Evolutionary conservation across 306 rosid genomes (phyloP), one percentile per base, ranked within the genome.

Genomic region (Acacia melanoxylon): DNA sequence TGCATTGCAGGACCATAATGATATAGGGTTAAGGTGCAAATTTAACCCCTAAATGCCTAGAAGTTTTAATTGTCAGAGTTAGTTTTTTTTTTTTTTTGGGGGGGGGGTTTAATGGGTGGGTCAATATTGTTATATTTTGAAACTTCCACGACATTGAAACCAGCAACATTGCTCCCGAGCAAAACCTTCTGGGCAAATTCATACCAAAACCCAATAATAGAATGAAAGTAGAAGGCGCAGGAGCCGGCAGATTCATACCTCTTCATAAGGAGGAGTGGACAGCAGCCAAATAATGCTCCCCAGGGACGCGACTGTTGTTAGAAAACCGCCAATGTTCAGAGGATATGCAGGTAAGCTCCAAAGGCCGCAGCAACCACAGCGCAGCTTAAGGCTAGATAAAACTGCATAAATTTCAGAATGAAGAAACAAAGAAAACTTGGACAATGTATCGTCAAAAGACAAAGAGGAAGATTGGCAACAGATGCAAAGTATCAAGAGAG

Each of bases 271-370:
- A 69, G 92, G 89, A 4, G 86, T 87, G 1, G 89, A 76, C 42
- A 93, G 54, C 58, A 95, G 80, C 99, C 98, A 95, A 62, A 83
- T 3, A 20, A 81, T 85, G 88, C 87, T 82, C 81, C 98, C 99
- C 3, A 93, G 2, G 45, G 85, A 66, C 11, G 85, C 97, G 3
- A 86, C 25, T n/a, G 90, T 58, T 8, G 99, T 95, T 20, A 95
- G 83, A 49, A 90, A n/a, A 66, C 99, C 99, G 11, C 99, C 99
- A 67, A 95, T 81, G 80, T 95, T 90, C 88, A 91, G 8, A 93
- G 82, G 3, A 90, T 25, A 78, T 95, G 99, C 77, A 95, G 85
- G 81, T 87, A 95, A 2, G 93, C 94, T 40, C 99, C 99, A 24
- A 79, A 85, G 71, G 97, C 94, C 1, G 95, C 84, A 42, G 90